These are phyloP conservation scores for Zhuliangozyma blackwelliae DNA, from an alignment of 1,139 yeast species.

Conservation along the genomic window DNA sequence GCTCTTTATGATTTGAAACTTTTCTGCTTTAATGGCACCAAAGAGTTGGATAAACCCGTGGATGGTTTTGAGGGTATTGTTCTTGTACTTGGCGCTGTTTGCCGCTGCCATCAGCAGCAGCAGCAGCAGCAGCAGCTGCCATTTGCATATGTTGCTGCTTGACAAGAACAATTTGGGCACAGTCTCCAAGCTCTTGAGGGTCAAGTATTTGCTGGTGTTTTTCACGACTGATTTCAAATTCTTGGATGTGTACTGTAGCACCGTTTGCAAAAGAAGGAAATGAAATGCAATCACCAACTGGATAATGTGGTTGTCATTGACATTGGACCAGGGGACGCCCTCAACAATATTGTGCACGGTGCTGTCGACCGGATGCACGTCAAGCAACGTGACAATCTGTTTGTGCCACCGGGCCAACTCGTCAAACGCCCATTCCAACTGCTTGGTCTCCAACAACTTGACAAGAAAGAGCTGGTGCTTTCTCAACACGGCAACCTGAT, in stretches of 20 bases:
- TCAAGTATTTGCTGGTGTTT: conserved; percentile 9
- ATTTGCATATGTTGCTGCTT: conserved; percentile 17
- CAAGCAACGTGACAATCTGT: conserved; percentile 4
- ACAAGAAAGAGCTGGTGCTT: conserved; percentile 30
- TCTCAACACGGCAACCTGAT: conserved; percentile 13
- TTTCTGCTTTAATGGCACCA: conserved; percentile 5
- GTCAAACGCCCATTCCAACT: conserved; percentile 11
- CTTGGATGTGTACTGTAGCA: conserved; percentile 22
- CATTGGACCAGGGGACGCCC: conserved; percentile 9
- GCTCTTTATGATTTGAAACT: conserved; percentile 3
- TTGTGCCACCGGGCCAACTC: conserved; percentile 9
- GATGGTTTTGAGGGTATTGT: conserved; percentile 20
- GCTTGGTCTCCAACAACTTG: conserved; percentile 21
- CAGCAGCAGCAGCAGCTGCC: conserved; percentile 23
- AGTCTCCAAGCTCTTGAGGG: conserved; percentile 8
- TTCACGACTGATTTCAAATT: conserved; percentile 14
- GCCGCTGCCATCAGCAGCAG: conserved; percentile 3
- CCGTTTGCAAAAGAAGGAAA: conserved; percentile 27
- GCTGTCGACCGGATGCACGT: background rate
- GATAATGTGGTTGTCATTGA: conserved; percentile 10
- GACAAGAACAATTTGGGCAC: conserved; percentile 20
- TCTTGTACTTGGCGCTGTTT: conserved; percentile 11
- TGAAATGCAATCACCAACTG: conserved; percentile 28
- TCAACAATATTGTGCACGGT: conserved; percentile 9
- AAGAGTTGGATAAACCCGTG: conserved; percentile 22